phyloP scores from a whole-genome alignment of 768 basidiomycete species.

The Cantharellus cinnabarinus region DNA sequence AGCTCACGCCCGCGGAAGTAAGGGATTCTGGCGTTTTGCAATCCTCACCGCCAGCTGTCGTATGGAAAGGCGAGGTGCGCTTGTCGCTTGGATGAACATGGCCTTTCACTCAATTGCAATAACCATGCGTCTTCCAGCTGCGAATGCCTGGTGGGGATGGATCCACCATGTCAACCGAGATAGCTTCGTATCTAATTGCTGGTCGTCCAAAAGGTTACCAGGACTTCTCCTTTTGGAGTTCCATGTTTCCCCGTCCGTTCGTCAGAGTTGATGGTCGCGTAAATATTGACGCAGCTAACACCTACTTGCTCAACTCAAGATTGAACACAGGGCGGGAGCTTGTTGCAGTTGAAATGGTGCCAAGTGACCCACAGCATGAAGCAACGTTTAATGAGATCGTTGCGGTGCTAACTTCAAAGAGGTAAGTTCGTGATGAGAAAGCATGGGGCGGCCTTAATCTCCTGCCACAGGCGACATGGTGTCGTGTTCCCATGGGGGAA shows the following conservation, averaged over 20 bases:
- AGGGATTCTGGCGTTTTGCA: too few relatives aligned
- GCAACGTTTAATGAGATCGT: slow-evolving; percentile 39
- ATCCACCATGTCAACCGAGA: too few relatives aligned
- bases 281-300: slow-evolving; percentile 47
- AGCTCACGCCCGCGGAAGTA: slow-evolving; percentile 2
- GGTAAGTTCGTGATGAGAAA: slow-evolving; percentile 36
- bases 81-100: not conserved
- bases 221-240: slow-evolving; percentile 44
- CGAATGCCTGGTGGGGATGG: not conserved
- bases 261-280: slow-evolving; percentile 74
- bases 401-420: slow-evolving; percentile 35
- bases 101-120: not conserved
- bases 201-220: slow-evolving; percentile 38
- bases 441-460: not conserved
- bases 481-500: slow-evolving; percentile 73
- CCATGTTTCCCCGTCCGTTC: slow-evolving; percentile 47
- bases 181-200: slow-evolving; percentile 50
- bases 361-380: slow-evolving; percentile 25
- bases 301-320: slow-evolving; percentile 61
- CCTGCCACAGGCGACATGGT: slow-evolving; percentile 49
- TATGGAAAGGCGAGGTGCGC: slow-evolving; percentile 61
- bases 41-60: slow-evolving; percentile 32
- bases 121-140: not conserved
- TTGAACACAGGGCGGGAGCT: slow-evolving; percentile 63
- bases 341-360: slow-evolving; percentile 52